These are phyloP conservation scores for Apophysomyces trapeziformis DNA, from an alignment of 371 early-diverging fungal species.

Conservation along the genomic window DNA sequence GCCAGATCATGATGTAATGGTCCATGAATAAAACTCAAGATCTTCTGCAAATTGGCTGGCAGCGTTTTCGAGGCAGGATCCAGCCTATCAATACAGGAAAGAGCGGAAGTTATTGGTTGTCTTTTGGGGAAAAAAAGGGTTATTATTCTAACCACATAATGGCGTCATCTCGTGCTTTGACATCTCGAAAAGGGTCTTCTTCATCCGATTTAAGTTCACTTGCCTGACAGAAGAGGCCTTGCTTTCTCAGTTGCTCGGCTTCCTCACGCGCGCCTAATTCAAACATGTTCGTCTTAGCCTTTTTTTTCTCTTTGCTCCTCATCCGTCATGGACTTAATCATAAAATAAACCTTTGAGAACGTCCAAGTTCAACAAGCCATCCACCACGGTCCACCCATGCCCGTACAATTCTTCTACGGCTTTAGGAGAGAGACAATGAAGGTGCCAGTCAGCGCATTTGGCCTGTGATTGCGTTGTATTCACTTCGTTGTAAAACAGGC, in stretches of 20 bases:
- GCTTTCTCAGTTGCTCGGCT: conserved; percentile 29
- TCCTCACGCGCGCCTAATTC: conserved; percentile 36
- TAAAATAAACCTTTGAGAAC: conserved; percentile 35
- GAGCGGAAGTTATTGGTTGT: too few relatives aligned
- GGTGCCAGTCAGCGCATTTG: conserved; percentile 23
- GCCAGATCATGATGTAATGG: conserved; percentile 54
- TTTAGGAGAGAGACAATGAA: conserved; percentile 32
- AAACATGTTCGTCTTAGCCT: background rate
- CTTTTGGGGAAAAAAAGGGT: conserved; percentile 11
- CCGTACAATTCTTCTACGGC: conserved; percentile 55
- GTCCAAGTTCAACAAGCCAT: conserved; percentile 49
- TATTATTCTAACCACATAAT: conserved; percentile 52
- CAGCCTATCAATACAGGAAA: conserved; percentile 17
- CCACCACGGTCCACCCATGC: conserved; percentile 57
- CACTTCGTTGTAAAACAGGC: conserved; percentile 54
- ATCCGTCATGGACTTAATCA: background rate
- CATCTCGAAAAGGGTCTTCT: conserved; percentile 65
- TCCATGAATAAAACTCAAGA: conserved; percentile 41
- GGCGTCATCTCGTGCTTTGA: conserved; percentile 63
- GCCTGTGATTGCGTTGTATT: conserved; percentile 43
- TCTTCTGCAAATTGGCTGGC: conserved; percentile 32
- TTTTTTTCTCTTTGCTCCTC: background rate
- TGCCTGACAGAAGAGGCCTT: conserved; percentile 38
- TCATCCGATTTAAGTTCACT: conserved; percentile 34
- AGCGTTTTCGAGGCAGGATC: conserved; percentile 21